These are phyloP conservation scores for Starmerella apicola DNA, from an alignment of 805 yeast species.

Conservation along the genomic window DNA sequence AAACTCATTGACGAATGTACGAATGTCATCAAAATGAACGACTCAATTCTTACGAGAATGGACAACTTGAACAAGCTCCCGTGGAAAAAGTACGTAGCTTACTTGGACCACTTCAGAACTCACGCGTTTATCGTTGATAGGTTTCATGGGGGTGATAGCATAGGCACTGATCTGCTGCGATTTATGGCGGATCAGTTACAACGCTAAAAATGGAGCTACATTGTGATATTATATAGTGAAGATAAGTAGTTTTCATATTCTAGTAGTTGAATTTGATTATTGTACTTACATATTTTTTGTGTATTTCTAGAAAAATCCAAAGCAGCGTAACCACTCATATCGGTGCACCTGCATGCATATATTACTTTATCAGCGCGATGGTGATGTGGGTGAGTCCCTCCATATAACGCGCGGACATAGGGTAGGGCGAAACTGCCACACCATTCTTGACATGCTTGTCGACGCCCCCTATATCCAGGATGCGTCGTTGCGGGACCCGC, in stretches of 20 bases:
- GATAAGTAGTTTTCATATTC: too few species aligned
- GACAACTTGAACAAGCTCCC: slow-evolving; percentile 45
- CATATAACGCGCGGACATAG: too few species aligned
- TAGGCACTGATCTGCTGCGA: slow-evolving; percentile 21
- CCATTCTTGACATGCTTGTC: slow-evolving; percentile 31
- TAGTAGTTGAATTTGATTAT: too few species aligned
- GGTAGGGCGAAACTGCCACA: too few species aligned
- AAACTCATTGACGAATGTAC: neutral
- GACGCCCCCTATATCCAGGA: slow-evolving; percentile 58
- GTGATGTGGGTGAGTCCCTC: too few species aligned
- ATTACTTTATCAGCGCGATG: neutral
- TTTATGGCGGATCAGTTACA: too few species aligned
- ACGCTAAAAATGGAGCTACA: too few species aligned
- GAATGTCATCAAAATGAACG: neutral
- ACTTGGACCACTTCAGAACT: slow-evolving; percentile 59
- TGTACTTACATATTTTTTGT: too few species aligned
- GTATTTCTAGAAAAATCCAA: too few species aligned
- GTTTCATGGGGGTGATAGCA: slow-evolving; percentile 18
- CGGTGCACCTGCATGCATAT: neutral
- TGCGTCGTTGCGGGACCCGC: slow-evolving; percentile 65
- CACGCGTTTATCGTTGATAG: slow-evolving; percentile 85
- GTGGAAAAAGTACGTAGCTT: slow-evolving; percentile 70
- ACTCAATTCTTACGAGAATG: slow-evolving; percentile 28
- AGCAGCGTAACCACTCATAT: neutral
- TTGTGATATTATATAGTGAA: too few species aligned